Conservation (phyloP, 768 basidiomycete genomes). For the Mycena indigotica region DNA sequence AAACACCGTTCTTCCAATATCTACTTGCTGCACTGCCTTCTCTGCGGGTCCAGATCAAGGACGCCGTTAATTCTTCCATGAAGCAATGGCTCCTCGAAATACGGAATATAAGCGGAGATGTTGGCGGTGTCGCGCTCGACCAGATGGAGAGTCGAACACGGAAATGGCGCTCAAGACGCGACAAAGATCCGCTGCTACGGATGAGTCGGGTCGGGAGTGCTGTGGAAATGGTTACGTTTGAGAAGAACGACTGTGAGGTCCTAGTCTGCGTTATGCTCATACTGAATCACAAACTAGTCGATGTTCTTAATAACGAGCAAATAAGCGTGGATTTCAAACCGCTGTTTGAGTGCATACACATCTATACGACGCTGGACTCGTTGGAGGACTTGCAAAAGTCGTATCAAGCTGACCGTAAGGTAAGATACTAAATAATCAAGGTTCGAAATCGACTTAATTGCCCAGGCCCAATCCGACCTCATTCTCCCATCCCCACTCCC, state of each 20-base stretch:
- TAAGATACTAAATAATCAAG: conserved; percentile 36
- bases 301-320: conserved; percentile 89
- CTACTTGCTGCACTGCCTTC: conserved; percentile 91
- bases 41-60: conserved; percentile 84
- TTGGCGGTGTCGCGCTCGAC: conserved; percentile 86
- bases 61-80: conserved; percentile 90
- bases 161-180: conserved; percentile 81
- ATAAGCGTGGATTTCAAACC: conserved; percentile 92
- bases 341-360: conserved; percentile 95
- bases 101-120: conserved; percentile 80
- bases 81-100: conserved; percentile 98
- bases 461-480: conserved; percentile 94
- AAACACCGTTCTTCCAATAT: conserved; percentile 92
- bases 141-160: conserved; percentile 83
- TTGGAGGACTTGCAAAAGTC: conserved; percentile 86
- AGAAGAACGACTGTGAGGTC: conserved; percentile 91
- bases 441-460: too few relatives aligned
- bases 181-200: conserved; percentile 80
- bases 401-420: conserved; percentile 98
- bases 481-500: conserved; percentile 81
- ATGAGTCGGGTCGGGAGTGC: conserved; percentile 85
- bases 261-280: neutral
- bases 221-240: conserved; percentile 88
- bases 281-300: conserved; percentile 53
- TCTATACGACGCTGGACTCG: conserved; percentile 90